Evolutionary conservation across 257 asterid species (phyloP).

Genomic region (Salvia hispanica): DNA sequence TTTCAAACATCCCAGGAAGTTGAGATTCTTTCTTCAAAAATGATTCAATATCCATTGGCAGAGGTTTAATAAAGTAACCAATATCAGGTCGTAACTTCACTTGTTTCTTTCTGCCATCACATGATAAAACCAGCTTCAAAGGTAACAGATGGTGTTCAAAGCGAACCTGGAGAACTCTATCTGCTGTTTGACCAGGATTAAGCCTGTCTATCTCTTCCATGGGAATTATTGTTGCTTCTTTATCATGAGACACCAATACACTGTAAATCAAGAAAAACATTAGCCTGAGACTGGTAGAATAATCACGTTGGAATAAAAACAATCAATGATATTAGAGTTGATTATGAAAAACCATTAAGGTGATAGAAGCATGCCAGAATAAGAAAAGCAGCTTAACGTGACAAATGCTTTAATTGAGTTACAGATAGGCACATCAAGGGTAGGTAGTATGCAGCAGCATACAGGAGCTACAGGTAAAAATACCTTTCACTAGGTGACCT

Average conservation of each 20-base stretch:
- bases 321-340: conserved; percentile 6
- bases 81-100: conserved; percentile 91
- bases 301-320: conserved; percentile 19
- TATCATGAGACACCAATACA: conserved; percentile 43
- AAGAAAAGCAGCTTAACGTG: conserved; percentile 12
- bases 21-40: conserved; percentile 74
- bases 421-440: conserved; percentile 22
- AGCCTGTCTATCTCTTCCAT: conserved; percentile 73
- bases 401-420: conserved; percentile 16
- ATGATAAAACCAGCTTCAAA: conserved; percentile 71
- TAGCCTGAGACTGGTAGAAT: conserved; percentile 25
- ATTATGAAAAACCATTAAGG: not conserved
- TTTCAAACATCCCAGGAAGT: conserved; percentile 94
- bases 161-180: conserved; percentile 66
- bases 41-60: conserved; percentile 64
- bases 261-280: conserved; percentile 47
- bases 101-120: conserved; percentile 59
- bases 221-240: conserved; percentile 56
- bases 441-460: conserved; percentile 13
- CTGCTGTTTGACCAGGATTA: conserved; percentile 62
- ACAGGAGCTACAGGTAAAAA: conserved; percentile 21
- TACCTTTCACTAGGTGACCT: conserved; percentile 58
- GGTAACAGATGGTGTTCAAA: conserved; percentile 95
- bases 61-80: conserved; percentile 92
- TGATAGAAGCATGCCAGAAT: conserved; percentile 2